Percentiles rank a stretch among this genome's conserved stretches.
phyloP scores from a whole-genome alignment of 2,329 filamentous ascomycete species.

The Neopestalotiopsis sp. region DNA sequence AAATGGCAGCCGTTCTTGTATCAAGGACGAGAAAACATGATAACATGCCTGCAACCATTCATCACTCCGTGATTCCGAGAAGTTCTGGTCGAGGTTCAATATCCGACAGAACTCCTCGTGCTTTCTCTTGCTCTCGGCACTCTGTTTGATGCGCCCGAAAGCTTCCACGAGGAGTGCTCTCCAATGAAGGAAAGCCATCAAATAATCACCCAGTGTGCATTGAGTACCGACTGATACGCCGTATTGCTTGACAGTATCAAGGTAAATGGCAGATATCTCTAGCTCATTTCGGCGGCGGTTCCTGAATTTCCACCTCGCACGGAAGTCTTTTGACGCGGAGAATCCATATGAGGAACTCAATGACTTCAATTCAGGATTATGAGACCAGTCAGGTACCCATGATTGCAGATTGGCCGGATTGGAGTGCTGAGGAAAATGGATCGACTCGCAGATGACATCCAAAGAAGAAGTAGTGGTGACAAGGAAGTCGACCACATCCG shows the following conservation, averaged over 20 bases:
- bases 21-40: slow-evolving; percentile 25
- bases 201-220: slow-evolving; percentile 33
- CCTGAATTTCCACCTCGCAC: no score
- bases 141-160: slow-evolving; percentile 6
- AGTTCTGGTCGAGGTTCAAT: no score
- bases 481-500: no score
- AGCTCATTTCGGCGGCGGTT: slow-evolving; percentile 31
- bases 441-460: slow-evolving; percentile 40
- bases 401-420: slow-evolving; percentile 33
- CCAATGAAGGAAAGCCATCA: slow-evolving; percentile 44
- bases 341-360: slow-evolving; percentile 19
- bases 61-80: no score
- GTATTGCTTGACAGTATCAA: slow-evolving; percentile 30
- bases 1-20: slow-evolving; percentile 25
- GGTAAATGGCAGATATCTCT: slow-evolving; percentile 34
- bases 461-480: slow-evolving; percentile 30
- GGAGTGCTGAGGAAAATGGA: slow-evolving; percentile 35
- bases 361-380: slow-evolving; percentile 28
- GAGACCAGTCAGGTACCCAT: slow-evolving; percentile 43
- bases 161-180: slow-evolving; percentile 30
- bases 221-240: slow-evolving; percentile 36
- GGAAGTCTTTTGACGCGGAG: no score
- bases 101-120: slow-evolving; percentile 36
- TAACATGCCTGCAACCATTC: slow-evolving; percentile 30
- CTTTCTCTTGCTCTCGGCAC: neutral